Evolutionary conservation across 768 basidiomycete species (phyloP).

Genomic region (Collybiopsis luxurians): DNA sequence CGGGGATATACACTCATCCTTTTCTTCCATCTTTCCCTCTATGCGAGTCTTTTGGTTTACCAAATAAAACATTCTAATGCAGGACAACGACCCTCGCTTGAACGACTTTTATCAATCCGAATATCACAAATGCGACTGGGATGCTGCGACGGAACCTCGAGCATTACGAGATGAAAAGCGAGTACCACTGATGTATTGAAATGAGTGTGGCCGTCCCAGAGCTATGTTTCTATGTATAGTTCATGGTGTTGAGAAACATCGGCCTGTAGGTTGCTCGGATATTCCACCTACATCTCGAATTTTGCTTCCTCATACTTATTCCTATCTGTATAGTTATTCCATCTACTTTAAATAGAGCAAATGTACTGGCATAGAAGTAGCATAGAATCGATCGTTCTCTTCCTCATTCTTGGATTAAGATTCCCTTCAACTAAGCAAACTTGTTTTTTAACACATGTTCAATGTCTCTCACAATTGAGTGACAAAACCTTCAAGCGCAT

Average conservation of each 20-base stretch:
- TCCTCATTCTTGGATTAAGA: too few relatives aligned
- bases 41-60: constrained; percentile 26
- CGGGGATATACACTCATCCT: not conserved
- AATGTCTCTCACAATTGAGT: not conserved
- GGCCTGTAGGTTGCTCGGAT: constrained; percentile 21
- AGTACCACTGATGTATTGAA: constrained; percentile 20
- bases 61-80: constrained; percentile 34
- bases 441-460: too few relatives aligned
- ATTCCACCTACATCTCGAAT: too few relatives aligned
- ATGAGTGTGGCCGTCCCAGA: constrained; percentile 32
- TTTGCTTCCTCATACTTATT: too few relatives aligned
- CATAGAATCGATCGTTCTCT: too few relatives aligned
- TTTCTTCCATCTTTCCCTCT: not conserved
- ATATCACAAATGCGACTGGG: constrained; percentile 27
- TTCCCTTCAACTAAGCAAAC: too few relatives aligned
- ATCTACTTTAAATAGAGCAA: too few relatives aligned
- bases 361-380: too few relatives aligned
- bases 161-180: constrained; percentile 18
- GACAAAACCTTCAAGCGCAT: not conserved
- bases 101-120: constrained; percentile 35
- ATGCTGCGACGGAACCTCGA: constrained; percentile 22
- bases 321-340: too few relatives aligned
- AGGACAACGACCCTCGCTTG: constrained; percentile 32
- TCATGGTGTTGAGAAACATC: constrained; percentile 25
- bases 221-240: constrained; percentile 29